phyloP scores from a whole-genome alignment of 805 yeast species.

The Candida morakotiae region DNA sequence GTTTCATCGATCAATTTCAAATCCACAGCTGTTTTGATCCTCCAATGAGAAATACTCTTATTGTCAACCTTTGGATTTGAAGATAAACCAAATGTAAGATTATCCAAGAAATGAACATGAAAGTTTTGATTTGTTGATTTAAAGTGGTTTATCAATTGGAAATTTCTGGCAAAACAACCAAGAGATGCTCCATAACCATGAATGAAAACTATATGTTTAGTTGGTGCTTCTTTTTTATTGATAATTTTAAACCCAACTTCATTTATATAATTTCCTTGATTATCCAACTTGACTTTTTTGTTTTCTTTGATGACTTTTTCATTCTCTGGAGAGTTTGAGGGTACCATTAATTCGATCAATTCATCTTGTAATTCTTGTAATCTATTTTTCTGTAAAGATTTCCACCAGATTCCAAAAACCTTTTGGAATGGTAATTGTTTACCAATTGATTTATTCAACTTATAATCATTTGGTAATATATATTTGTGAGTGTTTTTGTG shows the following conservation, averaged over 20 bases:
- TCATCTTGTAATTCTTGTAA: slow-evolving; percentile 30
- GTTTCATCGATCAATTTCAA: slow-evolving; percentile 23
- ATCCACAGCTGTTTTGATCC: slow-evolving; percentile 16
- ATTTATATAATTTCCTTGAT: slow-evolving; percentile 20
- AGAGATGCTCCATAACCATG: slow-evolving; percentile 58
- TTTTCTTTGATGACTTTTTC: slow-evolving; percentile 15
- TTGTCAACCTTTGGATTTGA: slow-evolving; percentile 38
- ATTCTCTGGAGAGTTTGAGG: slow-evolving; percentile 18
- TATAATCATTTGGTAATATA: slow-evolving; percentile 14
- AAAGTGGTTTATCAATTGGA: slow-evolving; percentile 35
- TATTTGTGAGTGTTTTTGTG: slow-evolving; percentile 5
- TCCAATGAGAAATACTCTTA: slow-evolving; percentile 17
- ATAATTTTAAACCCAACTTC: slow-evolving; percentile 29
- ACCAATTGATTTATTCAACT: slow-evolving; percentile 10
- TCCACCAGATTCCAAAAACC: slow-evolving; percentile 18
- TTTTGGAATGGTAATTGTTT: slow-evolving; percentile 13
- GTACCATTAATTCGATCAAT: slow-evolving; percentile 32
- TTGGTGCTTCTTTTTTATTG: slow-evolving; percentile 18
- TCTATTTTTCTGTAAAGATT: slow-evolving; percentile 20
- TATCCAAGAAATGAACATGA: slow-evolving; percentile 48
- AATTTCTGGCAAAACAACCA: slow-evolving; percentile 55
- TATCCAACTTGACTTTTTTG: slow-evolving; percentile 19
- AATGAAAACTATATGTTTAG: slow-evolving; percentile 45
- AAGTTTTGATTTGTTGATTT: slow-evolving; percentile 27
- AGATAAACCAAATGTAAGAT: slow-evolving; percentile 48